Evolutionary conservation across 768 basidiomycete species (phyloP), one percentile per base, ranked within the genome.

Genomic region (Serendipita sp.): DNA sequence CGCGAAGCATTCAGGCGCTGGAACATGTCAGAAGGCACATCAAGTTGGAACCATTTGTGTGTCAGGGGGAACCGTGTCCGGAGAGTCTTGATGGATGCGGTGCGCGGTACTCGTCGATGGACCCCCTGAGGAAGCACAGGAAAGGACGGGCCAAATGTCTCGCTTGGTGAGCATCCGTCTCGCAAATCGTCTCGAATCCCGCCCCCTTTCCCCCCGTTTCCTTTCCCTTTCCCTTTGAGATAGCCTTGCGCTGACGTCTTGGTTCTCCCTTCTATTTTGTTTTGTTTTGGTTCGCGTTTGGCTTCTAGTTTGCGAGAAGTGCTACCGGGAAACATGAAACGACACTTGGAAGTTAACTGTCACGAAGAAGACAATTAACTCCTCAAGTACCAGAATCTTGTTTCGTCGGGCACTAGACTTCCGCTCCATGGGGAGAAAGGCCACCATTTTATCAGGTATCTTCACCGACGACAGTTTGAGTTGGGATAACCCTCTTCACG

Each of bases 41-140:
- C 53, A 58, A 58, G 31, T 31, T 58, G 17, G 53, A 58, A 31
- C 53, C 53, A 11, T 58, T 58, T 58, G 53, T 58, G 4, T 58
- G 53, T 33, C 22, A 28, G 30, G 24, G 53, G 53, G 22, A 26
- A 24, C 53, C 53, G 17, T 58, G 53, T 58, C 31, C 53, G 22
- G 30, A 34, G 11, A 58, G 24, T 33, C 53, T 24, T 24, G 53
- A 26, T 33, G 53, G 53, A 33, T 58, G 53, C 28, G 53, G 53
- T 9, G 31, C 24, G 17, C 13, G 53, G 24, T 58, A 58, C 53
- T 58, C 53, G 53, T 58, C 53, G 9, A n/a, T 22, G 17, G 53
- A 58, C 31, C 53, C 53, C 17, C 53, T 58, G 17, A 58, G 53
- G 30, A 58, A 58, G 53, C 53, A 58, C n/a, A 22, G 24, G 22